Base-by-base conservation (phyloP, 2,329 filamentous ascomycete species). In the Pseudopithomyces chartarum region DNA sequence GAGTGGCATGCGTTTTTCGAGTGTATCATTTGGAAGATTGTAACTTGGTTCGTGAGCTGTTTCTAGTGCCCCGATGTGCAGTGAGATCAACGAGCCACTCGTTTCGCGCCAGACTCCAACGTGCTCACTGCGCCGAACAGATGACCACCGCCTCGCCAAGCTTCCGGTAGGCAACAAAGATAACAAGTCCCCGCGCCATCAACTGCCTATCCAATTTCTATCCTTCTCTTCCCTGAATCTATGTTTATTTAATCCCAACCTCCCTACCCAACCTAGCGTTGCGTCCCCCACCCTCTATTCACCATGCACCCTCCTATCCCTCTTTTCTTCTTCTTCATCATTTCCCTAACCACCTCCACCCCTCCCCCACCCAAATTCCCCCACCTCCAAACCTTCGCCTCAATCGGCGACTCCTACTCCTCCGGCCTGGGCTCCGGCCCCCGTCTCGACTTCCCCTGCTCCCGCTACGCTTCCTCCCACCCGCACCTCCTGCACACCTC, bases 351-450 rank as follows among this genome's bases (percentile, higher is more conserved):
- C 22, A 26, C 43, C 32, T 20, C 13, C 23, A 22, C 20, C 2
- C 15, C 19, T 26, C 6, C 10, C 7, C 36, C 33, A 51, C 39
- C n/a, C 12, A 44, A 33, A 12, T 59, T 62, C 29, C 54, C 65
- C 17, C 70, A 65, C 66, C 63, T 73, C 32, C 56, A 56, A 7
- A 67, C 36, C 6, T 66, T 69, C 43, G 68, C 67, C 8, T 70
- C 69, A 0, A 65, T 73, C 12, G 69, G 69, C 42, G 70, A 74
- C 51, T 73, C 69, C 0, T 74, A 73, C 56, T 60, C 69, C 13
- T 64, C 71, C 19, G 71, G 70, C 15, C 47, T 74, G 2, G 69
- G 70, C 15, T 62, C 65, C 13, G 69, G 70, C 17, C 33, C 52
- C 13, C 62, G 67, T 13, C 50, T 70, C 6, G 67, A 73, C 55